These are phyloP conservation scores for Fusarium sp. DNA, from an alignment of 2,329 filamentous ascomycete species.

Conservation along the genomic window DNA sequence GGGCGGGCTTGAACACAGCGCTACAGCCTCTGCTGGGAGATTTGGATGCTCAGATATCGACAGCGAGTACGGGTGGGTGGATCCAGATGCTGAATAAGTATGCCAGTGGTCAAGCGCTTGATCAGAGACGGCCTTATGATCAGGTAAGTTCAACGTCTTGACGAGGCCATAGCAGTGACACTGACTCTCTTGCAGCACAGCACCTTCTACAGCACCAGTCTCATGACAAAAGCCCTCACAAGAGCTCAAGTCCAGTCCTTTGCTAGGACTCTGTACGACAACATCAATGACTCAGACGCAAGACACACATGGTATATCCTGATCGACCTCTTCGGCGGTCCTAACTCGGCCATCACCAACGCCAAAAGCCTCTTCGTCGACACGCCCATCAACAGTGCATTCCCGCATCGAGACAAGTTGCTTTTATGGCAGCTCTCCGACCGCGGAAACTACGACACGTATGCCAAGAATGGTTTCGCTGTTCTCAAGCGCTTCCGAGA, in stretches of 20 bases:
- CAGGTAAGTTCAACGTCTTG: slow-evolving; percentile 16
- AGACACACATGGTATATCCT: slow-evolving; percentile 43
- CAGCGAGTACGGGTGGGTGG: slow-evolving; percentile 43
- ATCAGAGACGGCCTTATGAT: slow-evolving; percentile 46
- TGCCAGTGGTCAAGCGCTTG: slow-evolving; percentile 33
- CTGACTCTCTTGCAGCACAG: slow-evolving; percentile 42
- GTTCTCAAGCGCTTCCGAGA: slow-evolving; percentile 52
- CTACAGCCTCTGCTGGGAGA: slow-evolving; percentile 41
- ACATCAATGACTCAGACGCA: slow-evolving; percentile 21
- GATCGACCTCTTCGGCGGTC: slow-evolving; percentile 51
- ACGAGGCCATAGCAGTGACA: too few species aligned
- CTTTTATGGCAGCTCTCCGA: slow-evolving; percentile 65
- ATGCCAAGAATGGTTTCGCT: slow-evolving; percentile 52
- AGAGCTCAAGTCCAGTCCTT: slow-evolving; percentile 42
- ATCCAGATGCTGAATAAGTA: slow-evolving; percentile 44
- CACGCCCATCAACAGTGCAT: slow-evolving; percentile 49
- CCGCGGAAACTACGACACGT: slow-evolving; percentile 46
- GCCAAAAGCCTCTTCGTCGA: slow-evolving; percentile 10
- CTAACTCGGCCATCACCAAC: slow-evolving; percentile 54
- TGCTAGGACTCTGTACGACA: slow-evolving; percentile 33
- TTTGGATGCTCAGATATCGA: slow-evolving; percentile 19
- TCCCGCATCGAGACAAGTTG: slow-evolving; percentile 58
- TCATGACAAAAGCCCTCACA: slow-evolving; percentile 47
- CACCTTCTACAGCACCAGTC: slow-evolving; percentile 50
- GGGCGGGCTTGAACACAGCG: slow-evolving; percentile 23